These are phyloP conservation scores for Gautieria morchelliformis DNA, from an alignment of 768 basidiomycete species.

Conservation along the genomic window DNA sequence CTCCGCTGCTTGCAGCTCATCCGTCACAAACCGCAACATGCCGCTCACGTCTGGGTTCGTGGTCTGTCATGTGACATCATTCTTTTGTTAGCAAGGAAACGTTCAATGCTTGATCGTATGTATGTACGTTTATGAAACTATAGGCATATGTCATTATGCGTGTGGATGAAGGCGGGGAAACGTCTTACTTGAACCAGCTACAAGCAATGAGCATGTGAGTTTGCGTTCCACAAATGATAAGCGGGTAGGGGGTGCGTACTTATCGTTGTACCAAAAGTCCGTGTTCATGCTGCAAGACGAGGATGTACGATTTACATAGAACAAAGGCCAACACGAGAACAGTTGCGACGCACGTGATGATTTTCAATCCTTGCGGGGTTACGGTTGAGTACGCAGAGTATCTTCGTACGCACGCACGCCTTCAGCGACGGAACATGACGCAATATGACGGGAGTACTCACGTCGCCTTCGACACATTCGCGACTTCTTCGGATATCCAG, in stretches of 20 bases:
- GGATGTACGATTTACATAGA: not conserved
- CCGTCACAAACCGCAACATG: conserved; percentile 69
- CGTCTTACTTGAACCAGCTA: conserved; percentile 8
- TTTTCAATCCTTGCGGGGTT: conserved; percentile 15
- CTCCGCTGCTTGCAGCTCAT: conserved; percentile 71
- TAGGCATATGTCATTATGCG: not conserved
- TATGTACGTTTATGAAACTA: conserved; percentile 6
- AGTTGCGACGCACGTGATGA: conserved; percentile 13
- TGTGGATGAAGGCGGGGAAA: not conserved
- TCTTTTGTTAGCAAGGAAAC: too few species aligned
- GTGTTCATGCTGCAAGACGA: conserved; percentile 16
- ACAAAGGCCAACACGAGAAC: not conserved
- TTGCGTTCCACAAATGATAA: not conserved
- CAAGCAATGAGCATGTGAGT: not conserved
- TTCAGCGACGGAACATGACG: not conserved
- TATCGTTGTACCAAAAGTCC: conserved; percentile 20
- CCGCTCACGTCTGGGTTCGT: conserved; percentile 61
- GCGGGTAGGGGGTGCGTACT: conserved; percentile 9
- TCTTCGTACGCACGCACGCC: not conserved
- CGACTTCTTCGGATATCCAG: conserved; percentile 4
- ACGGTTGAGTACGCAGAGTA: conserved; percentile 18
- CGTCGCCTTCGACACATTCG: not conserved
- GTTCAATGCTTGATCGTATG: not conserved
- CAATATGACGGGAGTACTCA: not conserved
- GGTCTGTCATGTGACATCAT: conserved; percentile 20